phyloP scores from a whole-genome alignment of 352 stramenopile genomes.

The Globisporangium cystogenes region DNA sequence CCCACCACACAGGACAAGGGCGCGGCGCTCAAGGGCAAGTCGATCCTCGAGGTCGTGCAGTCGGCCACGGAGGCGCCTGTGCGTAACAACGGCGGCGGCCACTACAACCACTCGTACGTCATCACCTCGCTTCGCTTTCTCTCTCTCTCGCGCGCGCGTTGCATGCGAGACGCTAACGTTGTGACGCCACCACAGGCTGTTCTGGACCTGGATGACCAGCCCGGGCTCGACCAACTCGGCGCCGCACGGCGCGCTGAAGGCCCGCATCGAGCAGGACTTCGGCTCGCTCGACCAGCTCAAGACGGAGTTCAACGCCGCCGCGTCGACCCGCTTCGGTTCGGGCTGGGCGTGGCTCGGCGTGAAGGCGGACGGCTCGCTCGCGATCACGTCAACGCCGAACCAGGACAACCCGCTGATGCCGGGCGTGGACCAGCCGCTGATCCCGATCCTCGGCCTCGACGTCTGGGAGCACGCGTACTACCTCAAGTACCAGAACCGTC shows the following conservation, averaged over 20 bases:
- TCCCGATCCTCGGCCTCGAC: constrained; percentile 93
- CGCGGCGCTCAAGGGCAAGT: constrained; percentile 64
- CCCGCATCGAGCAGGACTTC: constrained; percentile 88
- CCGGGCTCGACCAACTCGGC: constrained; percentile 73
- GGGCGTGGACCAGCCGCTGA: constrained; percentile 65
- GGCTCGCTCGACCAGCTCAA: constrained; percentile 89
- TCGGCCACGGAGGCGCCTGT: constrained; percentile 63
- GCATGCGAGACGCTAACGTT: too few species aligned
- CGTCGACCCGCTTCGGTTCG: constrained; percentile 85
- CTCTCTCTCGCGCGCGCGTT: not conserved
- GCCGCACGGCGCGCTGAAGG: constrained; percentile 73
- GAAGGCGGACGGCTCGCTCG: constrained; percentile 87
- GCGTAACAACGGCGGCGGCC: constrained; percentile 81
- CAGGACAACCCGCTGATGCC: constrained; percentile 92
- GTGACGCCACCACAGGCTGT: constrained; percentile 42
- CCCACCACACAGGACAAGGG: constrained; percentile 48
- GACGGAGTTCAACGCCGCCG: constrained; percentile 86
- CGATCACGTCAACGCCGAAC: constrained; percentile 95
- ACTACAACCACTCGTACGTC: constrained; percentile 78
- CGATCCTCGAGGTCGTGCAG: constrained; percentile 76
- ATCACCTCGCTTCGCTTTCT: not conserved
- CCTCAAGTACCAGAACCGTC: constrained; percentile 97
- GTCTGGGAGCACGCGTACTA: constrained; percentile 97
- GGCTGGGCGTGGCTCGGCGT: constrained; percentile 90
- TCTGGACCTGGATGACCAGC: constrained; percentile 91